Conservation (phyloP, 1,139 yeast species). For the Geotrichum klebahnii region DNA sequence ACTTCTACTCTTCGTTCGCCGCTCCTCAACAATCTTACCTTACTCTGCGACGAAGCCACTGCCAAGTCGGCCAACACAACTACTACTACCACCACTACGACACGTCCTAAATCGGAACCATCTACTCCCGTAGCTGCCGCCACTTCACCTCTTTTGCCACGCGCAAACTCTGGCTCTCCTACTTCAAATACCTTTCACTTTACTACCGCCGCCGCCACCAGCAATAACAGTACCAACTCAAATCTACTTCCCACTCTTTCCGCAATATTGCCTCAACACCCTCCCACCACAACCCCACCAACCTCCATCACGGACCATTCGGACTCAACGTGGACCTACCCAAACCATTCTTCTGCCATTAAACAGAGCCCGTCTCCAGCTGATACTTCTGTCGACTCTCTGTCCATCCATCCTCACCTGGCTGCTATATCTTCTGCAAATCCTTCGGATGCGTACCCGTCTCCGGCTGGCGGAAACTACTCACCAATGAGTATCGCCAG, state of each 20-base stretch:
- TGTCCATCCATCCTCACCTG: no score
- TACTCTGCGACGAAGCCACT: conserved; percentile 4
- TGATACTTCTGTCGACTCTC: no score
- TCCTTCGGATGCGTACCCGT: no score
- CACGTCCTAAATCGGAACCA: neutral
- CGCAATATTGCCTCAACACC: conserved; percentile 1
- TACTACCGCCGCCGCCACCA: conserved; percentile 1
- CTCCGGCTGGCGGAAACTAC: neutral
- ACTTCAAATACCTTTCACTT: neutral
- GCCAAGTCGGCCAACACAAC: neutral
- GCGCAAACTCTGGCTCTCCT: neutral
- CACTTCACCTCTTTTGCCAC: no score
- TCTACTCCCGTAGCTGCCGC: neutral
- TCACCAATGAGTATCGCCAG: conserved; percentile 10
- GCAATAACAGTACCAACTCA: neutral
- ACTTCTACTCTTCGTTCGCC: conserved; percentile 4
- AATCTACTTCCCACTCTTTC: neutral
- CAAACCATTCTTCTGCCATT: neutral
- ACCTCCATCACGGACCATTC: conserved; percentile 4
- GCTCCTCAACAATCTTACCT: neutral
- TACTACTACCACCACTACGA: neutral
- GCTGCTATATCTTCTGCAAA: no score
- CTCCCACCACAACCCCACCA: neutral
- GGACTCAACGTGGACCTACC: neutral
- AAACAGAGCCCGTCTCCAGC: no score